These are phyloP conservation scores for Acacia concinna DNA, from an alignment of 331 rosid species.

Conservation along the genomic window DNA sequence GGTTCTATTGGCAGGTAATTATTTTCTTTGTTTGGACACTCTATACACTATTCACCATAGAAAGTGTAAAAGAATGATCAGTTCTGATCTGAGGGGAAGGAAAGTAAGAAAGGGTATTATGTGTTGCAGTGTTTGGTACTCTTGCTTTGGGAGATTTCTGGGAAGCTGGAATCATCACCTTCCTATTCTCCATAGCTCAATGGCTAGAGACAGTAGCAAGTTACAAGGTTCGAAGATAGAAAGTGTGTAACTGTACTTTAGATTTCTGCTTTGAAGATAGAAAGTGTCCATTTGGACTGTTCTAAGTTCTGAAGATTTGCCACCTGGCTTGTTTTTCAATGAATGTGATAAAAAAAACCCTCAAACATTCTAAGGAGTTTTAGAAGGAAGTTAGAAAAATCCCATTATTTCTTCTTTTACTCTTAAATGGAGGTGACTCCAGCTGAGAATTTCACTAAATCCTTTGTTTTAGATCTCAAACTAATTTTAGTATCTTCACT, in stretches of 20 bases:
- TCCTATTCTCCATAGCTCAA: constrained; percentile 76
- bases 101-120: constrained; percentile 5
- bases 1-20: constrained; percentile 62
- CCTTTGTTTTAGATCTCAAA: background rate
- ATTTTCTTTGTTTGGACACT: background rate
- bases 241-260: background rate
- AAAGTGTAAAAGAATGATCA: background rate
- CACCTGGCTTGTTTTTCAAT: background rate
- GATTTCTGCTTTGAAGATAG: background rate
- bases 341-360: background rate
- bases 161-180: constrained; percentile 82
- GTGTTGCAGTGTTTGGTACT: constrained; percentile 67
- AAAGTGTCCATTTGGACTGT: background rate
- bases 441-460: background rate
- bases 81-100: background rate
- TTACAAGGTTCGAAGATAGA: constrained; percentile 56
- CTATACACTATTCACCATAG: background rate
- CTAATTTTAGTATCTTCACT: background rate
- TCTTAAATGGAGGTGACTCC: background rate
- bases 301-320: background rate
- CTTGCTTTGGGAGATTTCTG: constrained; percentile 59
- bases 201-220: constrained; percentile 87
- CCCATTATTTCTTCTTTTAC: background rate
- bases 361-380: background rate
- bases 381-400: background rate